These are phyloP conservation scores for Zizania palustris DNA, from an alignment of 202 grass and related monocot genomes.

Conservation along the genomic window DNA sequence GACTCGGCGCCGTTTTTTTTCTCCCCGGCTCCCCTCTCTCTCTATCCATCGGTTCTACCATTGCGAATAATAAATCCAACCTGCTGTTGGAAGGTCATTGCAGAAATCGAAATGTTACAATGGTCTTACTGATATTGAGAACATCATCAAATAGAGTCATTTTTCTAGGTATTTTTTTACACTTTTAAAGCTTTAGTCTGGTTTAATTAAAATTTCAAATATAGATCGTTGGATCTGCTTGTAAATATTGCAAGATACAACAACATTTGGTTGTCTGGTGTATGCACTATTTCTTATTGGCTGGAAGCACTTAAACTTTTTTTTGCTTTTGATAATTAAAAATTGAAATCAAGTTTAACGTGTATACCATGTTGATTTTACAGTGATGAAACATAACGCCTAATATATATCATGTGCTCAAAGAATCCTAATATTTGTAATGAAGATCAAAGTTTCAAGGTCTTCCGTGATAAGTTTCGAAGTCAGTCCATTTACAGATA, in stretches of 20 bases:
- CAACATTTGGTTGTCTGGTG: constrained; percentile 16
- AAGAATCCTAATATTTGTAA: constrained; percentile 51
- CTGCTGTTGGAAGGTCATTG: constrained; percentile 32
- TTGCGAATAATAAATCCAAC: constrained; percentile 17
- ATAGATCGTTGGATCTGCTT: background rate
- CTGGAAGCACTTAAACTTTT: background rate
- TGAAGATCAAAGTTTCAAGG: constrained; percentile 34
- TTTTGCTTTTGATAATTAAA: constrained; percentile 23
- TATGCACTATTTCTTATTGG: constrained; percentile 20
- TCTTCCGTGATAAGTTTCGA: constrained; percentile 41
- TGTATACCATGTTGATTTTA: constrained; percentile 31
- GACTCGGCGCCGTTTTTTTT: no score
- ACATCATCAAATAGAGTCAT: constrained; percentile 51
- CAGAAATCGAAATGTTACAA: constrained; percentile 34
- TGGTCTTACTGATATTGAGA: constrained; percentile 55
- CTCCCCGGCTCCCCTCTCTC: no score
- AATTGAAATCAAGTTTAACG: constrained; percentile 21
- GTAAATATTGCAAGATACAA: background rate
- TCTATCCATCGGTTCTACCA: background rate
- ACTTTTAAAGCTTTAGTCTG: constrained; percentile 30
- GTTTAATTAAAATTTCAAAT: constrained; percentile 16
- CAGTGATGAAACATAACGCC: constrained; percentile 51
- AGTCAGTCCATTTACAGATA: constrained; percentile 30
- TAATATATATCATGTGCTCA: constrained; percentile 52
- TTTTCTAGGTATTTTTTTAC: constrained; percentile 64